Evolutionary conservation across 2,329 filamentous ascomycete genomes (phyloP).

Genomic region (Neonectria hederae): DNA sequence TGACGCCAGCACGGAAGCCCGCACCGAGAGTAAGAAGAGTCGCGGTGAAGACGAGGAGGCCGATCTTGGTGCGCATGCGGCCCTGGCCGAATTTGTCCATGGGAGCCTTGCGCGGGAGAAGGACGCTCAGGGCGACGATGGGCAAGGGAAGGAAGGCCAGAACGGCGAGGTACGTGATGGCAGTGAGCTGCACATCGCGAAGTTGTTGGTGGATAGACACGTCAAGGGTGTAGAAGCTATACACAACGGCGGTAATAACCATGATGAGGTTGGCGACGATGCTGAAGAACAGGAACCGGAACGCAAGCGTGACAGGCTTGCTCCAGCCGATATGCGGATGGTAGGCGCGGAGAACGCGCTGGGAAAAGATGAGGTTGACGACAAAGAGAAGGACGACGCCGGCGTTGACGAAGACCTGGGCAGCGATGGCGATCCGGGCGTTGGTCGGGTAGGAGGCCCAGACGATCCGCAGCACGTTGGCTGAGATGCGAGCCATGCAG

Average conservation of each 20-base stretch:
- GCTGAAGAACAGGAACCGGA: slow-evolving; percentile 67
- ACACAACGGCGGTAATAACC: slow-evolving; percentile 71
- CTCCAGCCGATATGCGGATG: slow-evolving; percentile 79
- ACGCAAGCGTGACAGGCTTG: slow-evolving; percentile 57
- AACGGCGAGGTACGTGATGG: slow-evolving; percentile 68
- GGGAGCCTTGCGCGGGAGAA: slow-evolving; percentile 55
- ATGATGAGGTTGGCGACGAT: slow-evolving; percentile 70
- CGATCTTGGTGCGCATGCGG: slow-evolving; percentile 72
- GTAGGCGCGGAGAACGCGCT: slow-evolving; percentile 77
- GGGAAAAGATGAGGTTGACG: slow-evolving; percentile 80
- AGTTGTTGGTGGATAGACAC: slow-evolving; percentile 58
- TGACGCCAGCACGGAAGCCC: slow-evolving; percentile 70
- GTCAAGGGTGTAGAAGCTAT: slow-evolving; percentile 74
- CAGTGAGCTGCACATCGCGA: slow-evolving; percentile 71
- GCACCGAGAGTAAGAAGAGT: slow-evolving; percentile 74
- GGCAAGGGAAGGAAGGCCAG: slow-evolving; percentile 71
- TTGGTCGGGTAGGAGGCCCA: slow-evolving; percentile 58
- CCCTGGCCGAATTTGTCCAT: slow-evolving; percentile 68
- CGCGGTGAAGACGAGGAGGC: slow-evolving; percentile 68
- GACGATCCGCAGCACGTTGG: slow-evolving; percentile 62
- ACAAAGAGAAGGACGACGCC: slow-evolving; percentile 81
- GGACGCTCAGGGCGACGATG: slow-evolving; percentile 60
- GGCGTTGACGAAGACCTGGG: slow-evolving; percentile 75
- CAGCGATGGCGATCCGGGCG: slow-evolving; percentile 62
- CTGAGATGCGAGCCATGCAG: slow-evolving; percentile 63